Evolutionary conservation across 2,329 filamentous ascomycete species (phyloP).

Genomic region (Ophiostoma novo-ulmi): DNA sequence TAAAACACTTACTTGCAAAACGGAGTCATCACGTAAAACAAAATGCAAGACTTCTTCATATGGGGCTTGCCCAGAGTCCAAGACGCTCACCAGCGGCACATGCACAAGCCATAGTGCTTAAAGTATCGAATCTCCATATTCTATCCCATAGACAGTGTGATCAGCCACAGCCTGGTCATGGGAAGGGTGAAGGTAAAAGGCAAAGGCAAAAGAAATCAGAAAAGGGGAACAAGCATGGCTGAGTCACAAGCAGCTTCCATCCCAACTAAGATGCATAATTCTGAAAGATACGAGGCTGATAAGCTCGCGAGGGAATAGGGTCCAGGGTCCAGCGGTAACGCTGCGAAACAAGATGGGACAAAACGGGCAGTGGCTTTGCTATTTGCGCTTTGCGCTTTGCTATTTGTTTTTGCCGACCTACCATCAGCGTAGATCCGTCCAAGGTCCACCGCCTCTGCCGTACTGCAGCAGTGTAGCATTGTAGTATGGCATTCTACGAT

Average conservation of each 20-base stretch:
- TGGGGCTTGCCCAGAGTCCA: not conserved
- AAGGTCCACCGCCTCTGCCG: not conserved
- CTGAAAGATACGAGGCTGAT: not conserved
- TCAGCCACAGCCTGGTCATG: not conserved
- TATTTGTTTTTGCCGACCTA: not conserved
- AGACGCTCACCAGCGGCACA: not conserved
- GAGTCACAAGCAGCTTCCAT: not conserved
- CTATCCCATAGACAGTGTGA: not conserved
- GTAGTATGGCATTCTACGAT: not conserved
- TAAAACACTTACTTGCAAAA: not conserved
- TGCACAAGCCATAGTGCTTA: not conserved
- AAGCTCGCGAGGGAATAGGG: not conserved
- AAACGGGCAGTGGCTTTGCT: not conserved
- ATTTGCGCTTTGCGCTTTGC: not conserved
- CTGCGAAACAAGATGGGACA: not conserved
- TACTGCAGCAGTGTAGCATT: not conserved
- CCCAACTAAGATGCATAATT: not conserved
- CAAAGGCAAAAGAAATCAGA: not conserved
- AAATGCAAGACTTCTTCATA: not conserved
- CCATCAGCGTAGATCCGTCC: not conserved
- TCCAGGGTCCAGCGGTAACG: not conserved
- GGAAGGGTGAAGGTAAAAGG: not conserved
- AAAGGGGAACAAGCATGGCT: not conserved
- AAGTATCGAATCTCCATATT: not conserved
- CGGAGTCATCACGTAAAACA: conserved; percentile 4